These are phyloP conservation scores for Saccharomycopsis guyanensis DNA, from an alignment of 805 yeast species.

Conservation along the genomic window DNA sequence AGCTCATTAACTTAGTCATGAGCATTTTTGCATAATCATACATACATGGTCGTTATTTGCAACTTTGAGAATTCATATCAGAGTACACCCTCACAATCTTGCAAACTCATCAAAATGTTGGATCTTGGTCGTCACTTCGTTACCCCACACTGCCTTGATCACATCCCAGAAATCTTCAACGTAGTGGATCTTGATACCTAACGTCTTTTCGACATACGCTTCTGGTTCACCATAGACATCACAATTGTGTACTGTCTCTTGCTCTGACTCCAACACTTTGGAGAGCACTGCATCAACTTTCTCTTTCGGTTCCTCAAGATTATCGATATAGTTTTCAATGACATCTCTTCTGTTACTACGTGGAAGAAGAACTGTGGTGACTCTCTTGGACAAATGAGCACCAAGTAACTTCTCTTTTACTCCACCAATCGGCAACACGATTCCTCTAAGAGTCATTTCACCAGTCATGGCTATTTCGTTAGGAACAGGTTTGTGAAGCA, in stretches of 20 bases:
- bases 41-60: too few relatives aligned
- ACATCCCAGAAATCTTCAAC: constrained; percentile 79
- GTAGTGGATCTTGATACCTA: constrained; percentile 53
- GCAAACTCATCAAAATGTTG: not conserved
- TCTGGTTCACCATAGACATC: constrained; percentile 38
- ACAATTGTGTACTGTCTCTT: not conserved
- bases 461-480: constrained; percentile 74
- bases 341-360: constrained; percentile 62
- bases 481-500: constrained; percentile 46
- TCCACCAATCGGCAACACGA: constrained; percentile 78
- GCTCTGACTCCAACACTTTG: constrained; percentile 21
- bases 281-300: constrained; percentile 24
- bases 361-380: constrained; percentile 60
- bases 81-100: too few relatives aligned
- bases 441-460: constrained; percentile 72
- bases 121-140: constrained; percentile 23
- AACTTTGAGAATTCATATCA: too few relatives aligned
- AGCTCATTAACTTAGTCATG: too few relatives aligned
- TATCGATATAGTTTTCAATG: constrained; percentile 45
- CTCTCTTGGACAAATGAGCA: constrained; percentile 59
- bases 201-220: constrained; percentile 40
- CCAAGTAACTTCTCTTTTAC: constrained; percentile 70
- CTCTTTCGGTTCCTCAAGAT: constrained; percentile 1
- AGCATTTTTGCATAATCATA: too few relatives aligned
- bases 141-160: constrained; percentile 61